phyloP scores from a whole-genome alignment of 2,329 filamentous ascomycete species.

The Fusarium siculi region DNA sequence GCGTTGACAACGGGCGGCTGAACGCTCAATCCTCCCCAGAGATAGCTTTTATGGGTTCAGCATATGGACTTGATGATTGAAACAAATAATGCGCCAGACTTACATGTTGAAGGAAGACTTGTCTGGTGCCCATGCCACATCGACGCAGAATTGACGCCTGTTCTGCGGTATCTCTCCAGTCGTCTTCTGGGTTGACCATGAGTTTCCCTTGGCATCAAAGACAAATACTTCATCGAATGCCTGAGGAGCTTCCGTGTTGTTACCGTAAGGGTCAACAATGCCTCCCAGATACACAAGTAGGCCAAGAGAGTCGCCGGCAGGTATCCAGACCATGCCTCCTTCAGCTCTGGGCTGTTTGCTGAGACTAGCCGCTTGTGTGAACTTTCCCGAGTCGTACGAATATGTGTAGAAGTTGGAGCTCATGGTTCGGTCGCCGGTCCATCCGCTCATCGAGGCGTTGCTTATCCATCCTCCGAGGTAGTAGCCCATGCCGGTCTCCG shows the following conservation, averaged over 20 bases:
- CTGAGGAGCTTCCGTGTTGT: background rate
- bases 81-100: fast-evolving
- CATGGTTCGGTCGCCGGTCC: background rate
- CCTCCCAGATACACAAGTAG: background rate
- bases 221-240: background rate
- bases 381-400: background rate
- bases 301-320: background rate
- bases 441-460: constrained; percentile 1
- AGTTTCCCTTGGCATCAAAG: background rate
- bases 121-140: background rate
- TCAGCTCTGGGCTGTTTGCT: background rate
- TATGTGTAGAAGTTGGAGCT: background rate
- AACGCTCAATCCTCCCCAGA: background rate
- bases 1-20: background rate
- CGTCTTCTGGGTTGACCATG: background rate
- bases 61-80: fast-evolving
- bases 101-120: background rate
- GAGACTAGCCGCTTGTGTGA: background rate
- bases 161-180: background rate
- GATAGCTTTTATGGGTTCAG: background rate
- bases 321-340: background rate
- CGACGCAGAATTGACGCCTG: background rate
- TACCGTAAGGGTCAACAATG: background rate
- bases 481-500: background rate
- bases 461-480: constrained; percentile 1